Percentiles rank a stretch among this genome's conserved stretches.
Evolutionary conservation across 2,329 filamentous ascomycete species (phyloP).

Genomic region (Calonectria montana): DNA sequence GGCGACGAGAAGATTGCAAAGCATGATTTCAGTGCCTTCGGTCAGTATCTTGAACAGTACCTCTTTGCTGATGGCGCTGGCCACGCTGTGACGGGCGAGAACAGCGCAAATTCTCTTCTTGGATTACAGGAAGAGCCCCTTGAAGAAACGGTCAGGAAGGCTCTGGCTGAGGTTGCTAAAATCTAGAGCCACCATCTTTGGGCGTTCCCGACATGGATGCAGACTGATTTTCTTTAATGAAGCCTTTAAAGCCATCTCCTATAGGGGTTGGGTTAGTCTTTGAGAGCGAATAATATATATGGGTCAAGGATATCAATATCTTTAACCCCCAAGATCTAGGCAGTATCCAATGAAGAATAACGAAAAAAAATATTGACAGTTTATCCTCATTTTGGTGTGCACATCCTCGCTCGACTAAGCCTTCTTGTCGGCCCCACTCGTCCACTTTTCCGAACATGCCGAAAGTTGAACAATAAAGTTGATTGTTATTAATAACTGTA

Average conservation of each 20-base stretch:
- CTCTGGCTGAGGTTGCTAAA: background rate
- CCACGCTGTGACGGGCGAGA: background rate
- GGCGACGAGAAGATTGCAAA: conserved; percentile 55
- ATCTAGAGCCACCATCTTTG: background rate
- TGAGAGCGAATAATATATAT: no score
- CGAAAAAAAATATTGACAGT: no score
- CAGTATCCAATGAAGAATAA: no score
- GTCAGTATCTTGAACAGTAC: conserved; percentile 12
- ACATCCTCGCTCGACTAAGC: no score
- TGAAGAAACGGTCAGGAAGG: conserved; percentile 8
- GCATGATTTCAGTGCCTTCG: conserved; percentile 45
- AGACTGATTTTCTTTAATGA: background rate
- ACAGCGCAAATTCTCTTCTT: conserved; percentile 9
- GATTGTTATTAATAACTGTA: no score
- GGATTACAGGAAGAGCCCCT: conserved; percentile 15
- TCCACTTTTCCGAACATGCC: background rate
- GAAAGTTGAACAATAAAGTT: no score
- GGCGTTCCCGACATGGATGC: background rate
- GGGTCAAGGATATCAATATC: no score
- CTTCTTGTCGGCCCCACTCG: background rate
- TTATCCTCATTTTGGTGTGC: no score
- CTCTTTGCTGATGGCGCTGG: conserved; percentile 17
- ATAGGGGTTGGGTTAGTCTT: background rate
- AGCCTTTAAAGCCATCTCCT: background rate
- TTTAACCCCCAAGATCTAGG: background rate